Conservation (phyloP, 495 filamentous ascomycete genomes). For the Letharia lupina region DNA sequence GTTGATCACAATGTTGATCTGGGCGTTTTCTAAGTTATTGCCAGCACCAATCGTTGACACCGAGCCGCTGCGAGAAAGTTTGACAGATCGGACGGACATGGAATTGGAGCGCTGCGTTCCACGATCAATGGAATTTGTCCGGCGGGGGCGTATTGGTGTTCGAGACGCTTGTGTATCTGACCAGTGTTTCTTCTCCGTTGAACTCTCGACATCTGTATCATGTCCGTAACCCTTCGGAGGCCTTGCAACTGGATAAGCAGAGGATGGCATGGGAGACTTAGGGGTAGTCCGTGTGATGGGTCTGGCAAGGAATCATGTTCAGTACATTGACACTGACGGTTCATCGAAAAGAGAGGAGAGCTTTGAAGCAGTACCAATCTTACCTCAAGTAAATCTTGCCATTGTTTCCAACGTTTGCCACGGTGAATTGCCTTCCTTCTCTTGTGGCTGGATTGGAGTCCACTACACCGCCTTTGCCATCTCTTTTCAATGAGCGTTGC, state of each 20-base stretch:
- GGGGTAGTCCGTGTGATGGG: slow-evolving; percentile 51
- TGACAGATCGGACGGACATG: slow-evolving; percentile 12
- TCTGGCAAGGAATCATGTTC: slow-evolving; percentile 32
- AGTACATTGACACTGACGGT: slow-evolving; percentile 8
- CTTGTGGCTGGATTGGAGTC: slow-evolving; percentile 33
- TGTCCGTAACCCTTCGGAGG: slow-evolving; percentile 43
- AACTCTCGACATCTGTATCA: slow-evolving; percentile 29
- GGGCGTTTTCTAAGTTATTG: slow-evolving; percentile 38
- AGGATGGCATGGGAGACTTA: slow-evolving; percentile 46
- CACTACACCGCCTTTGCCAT: slow-evolving; percentile 29
- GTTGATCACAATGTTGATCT: slow-evolving; percentile 79
- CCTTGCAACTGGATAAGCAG: slow-evolving; percentile 48
- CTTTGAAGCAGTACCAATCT: slow-evolving; percentile 24
- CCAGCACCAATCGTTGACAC: slow-evolving; percentile 32
- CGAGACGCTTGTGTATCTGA: slow-evolving; percentile 30
- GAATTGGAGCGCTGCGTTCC: slow-evolving; percentile 28
- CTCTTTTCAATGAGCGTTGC: slow-evolving; percentile 36
- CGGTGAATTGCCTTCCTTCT: slow-evolving; percentile 75
- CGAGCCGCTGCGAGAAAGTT: slow-evolving; percentile 13
- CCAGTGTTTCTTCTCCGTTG: slow-evolving; percentile 25
- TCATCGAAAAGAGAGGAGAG: neutral
- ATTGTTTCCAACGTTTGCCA: slow-evolving; percentile 89
- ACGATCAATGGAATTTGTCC: slow-evolving; percentile 27
- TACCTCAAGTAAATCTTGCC: slow-evolving; percentile 93
- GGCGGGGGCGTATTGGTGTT: slow-evolving; percentile 27